Evolutionary conservation across 192 early-diverging fungal genomes (phyloP).

Genomic region (Coemansia reversa): DNA sequence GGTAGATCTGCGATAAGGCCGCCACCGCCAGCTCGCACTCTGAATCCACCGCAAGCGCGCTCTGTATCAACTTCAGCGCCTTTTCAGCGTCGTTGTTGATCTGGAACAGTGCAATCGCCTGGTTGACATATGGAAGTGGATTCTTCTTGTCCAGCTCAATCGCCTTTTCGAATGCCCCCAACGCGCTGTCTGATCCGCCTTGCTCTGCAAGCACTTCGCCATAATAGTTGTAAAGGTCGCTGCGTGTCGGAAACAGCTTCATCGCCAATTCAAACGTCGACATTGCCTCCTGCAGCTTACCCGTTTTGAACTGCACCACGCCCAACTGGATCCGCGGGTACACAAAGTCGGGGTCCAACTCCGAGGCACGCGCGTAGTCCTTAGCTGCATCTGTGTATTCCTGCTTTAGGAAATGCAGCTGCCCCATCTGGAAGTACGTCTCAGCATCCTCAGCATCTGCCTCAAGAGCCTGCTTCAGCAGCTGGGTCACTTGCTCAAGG

Average conservation of each 20-base stretch:
- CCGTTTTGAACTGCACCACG: conserved; percentile 89
- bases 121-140: conserved; percentile 99
- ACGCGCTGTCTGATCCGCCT: conserved; percentile 76
- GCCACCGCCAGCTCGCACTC: conserved; percentile 92
- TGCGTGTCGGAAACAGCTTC: conserved; percentile 71
- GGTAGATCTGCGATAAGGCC: conserved; percentile 73
- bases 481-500: conserved; percentile 33
- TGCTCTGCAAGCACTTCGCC: conserved; percentile 93
- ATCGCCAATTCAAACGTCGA: conserved; percentile 77
- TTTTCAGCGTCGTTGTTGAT: conserved; percentile 66
- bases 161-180: conserved; percentile 85
- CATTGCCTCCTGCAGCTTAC: conserved; percentile 71
- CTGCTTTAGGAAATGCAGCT: conserved; percentile 72
- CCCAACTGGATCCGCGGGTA: conserved; percentile 94
- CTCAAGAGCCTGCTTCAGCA: conserved; percentile 53
- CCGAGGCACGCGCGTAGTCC: conserved; percentile 79
- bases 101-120: conserved; percentile 81
- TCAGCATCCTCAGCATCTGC: conserved; percentile 75
- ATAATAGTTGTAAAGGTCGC: conserved; percentile 96
- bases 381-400: conserved; percentile 76
- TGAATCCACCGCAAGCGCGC: conserved; percentile 89
- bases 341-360: conserved; percentile 78
- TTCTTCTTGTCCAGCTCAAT: conserved; percentile 74
- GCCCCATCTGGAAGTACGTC: conserved; percentile 81
- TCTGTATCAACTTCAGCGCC: conserved; percentile 73